phyloP scores from a whole-genome alignment of 2,329 filamentous ascomycete species.

The Cadophora sp. region DNA sequence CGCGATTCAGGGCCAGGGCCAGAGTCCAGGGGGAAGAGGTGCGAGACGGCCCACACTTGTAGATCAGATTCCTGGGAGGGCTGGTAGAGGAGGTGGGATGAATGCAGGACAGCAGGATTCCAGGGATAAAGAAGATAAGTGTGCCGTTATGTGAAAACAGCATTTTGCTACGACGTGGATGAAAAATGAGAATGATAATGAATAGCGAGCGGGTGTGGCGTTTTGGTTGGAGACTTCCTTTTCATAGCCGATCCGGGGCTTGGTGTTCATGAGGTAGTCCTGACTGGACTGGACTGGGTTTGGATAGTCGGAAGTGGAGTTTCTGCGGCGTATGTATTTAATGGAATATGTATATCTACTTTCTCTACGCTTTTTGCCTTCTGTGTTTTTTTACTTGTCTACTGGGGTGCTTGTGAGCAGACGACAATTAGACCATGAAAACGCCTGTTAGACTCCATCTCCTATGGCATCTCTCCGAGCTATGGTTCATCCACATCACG shows the following conservation, averaged over 20 bases:
- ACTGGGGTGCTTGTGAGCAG: background rate
- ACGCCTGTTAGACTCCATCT: no score
- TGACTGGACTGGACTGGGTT: background rate
- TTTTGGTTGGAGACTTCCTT: background rate
- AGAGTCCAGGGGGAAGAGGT: constrained; percentile 21
- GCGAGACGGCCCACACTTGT: constrained; percentile 26
- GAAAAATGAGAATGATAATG: constrained; percentile 6
- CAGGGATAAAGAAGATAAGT: constrained; percentile 36
- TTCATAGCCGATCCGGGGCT: background rate
- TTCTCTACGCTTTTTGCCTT: background rate
- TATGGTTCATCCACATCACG: no score
- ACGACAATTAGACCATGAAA: background rate
- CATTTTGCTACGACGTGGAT: constrained; percentile 6
- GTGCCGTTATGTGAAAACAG: constrained; percentile 38
- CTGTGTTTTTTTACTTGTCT: background rate
- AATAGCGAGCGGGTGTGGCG: background rate
- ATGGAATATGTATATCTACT: background rate
- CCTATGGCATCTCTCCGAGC: no score
- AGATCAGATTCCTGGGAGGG: constrained; percentile 36
- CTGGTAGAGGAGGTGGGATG: constrained; percentile 40
- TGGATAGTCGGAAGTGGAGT: background rate
- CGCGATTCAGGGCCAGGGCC: background rate
- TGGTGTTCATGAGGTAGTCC: background rate
- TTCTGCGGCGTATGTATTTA: background rate
- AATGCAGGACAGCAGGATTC: constrained; percentile 2